Base-by-base conservation (phyloP, 2,329 filamentous ascomycete species). In the Aspergillus sclerotialis region DNA sequence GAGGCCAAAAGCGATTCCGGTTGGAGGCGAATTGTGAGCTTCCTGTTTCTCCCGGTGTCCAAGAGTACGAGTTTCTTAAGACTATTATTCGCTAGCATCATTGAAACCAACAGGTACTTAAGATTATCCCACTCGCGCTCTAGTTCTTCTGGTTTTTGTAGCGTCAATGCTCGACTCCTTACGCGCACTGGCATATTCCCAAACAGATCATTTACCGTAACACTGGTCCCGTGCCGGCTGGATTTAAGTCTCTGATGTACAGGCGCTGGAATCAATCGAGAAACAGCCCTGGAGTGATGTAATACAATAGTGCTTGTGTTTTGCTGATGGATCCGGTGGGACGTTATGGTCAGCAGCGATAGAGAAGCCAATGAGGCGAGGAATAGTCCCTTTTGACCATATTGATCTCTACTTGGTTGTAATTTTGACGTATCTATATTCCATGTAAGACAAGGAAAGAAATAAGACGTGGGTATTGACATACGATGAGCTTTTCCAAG, bases 131-230 rank as follows among this genome's bases (percentile, higher is more conserved):
- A 90, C 33, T 83, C 72, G 43, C 72, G 82, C 13, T 73, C 70
- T 4, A 73, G 59, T 30, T 80, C 66, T 15, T 67, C 53, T 8
- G 69, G 45, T 45, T 68, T 70, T 49, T 76, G 65, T 25, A 69
- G 56, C 43, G 67, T 62, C 3, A 78, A 46, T 0, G 75, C 75
- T 42, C 88, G 75, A 48, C 88, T 84, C 55, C 92, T 94, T 16
- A 93, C 81, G 10, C 90, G 79, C 9, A 95, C 90, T 0, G 90
- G 88, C 76, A 95, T 85, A 38, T 80, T 83, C 0, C 89, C 88
- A 60, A 95, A 96, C 1, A 95, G 67, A 55, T 94, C 81, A 36
- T 80, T 76, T 5, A 94, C 82, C 0, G 72, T 73, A 2, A 90
- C 78, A 17, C 77, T 75, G 0, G 89, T 94, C 4, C 90, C 90